Evolutionary conservation across 2,329 filamentous ascomycete genomes (phyloP), one percentile per base, ranked within the genome.

Genomic region (Raffaelea albimanens): DNA sequence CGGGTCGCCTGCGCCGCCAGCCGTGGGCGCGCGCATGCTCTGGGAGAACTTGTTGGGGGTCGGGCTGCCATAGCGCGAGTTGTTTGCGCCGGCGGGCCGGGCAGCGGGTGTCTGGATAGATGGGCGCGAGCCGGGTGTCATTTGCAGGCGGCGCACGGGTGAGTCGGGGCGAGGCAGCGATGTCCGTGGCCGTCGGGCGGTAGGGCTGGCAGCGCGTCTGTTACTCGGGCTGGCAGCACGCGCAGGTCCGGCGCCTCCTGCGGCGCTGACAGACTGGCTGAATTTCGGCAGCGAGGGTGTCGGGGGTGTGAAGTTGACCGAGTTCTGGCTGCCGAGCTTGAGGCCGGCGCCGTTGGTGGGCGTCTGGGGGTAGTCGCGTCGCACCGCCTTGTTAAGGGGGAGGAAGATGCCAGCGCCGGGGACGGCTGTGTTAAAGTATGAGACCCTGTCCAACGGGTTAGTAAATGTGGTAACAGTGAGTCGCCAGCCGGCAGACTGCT

Each of bases 391-490:
- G 62, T 83, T 80, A 16, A 93, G 70, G 3, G 93, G 93, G 14
- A 98, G 75, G 62, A 98, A 98, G 59, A 98, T 97, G 51, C 93
- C 93, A 2, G 93, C 82, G 52, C 88, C 88, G 1, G 87, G 78
- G 20, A 83, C 68, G 3, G 76, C 75, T 11, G 93, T 95, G 33
- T 72, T 75, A 63, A 98, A 98, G 67, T 98, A 98, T 31, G 72
- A 79, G 43, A 82, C 61, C 48, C 80, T 83, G 60, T 34, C 53
- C 48, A n/a, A 40, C 52, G 33, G 44, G 9, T 25, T 4, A 38
- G 21, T 20, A 34, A 41, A n/a, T 11, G 22, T 33, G 22, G 42
- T 43, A 21, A 40, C 36, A 19, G 19, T 22, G 44, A 45, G 47
- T 48, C 18, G 40, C 39, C 29, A 23, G 22, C 4, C 3, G 25